These are phyloP conservation scores for Handroanthus guayacan DNA, from an alignment of 257 asterid species.

Conservation along the genomic window DNA sequence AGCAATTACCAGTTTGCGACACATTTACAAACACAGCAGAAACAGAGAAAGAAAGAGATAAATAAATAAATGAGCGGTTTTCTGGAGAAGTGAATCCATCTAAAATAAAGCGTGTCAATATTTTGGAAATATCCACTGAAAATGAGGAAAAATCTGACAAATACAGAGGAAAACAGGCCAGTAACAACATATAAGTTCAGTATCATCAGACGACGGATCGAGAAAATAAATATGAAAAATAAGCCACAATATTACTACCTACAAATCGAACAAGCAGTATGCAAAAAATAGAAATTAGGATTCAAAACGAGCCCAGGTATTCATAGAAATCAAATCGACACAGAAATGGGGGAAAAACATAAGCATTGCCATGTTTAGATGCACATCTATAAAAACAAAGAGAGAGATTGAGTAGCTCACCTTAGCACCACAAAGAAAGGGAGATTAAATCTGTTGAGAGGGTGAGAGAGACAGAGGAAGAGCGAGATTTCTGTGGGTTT, in stretches of 20 bases:
- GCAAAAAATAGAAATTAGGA: background rate
- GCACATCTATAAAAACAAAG: background rate
- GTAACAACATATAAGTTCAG: background rate
- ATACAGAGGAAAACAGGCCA: background rate
- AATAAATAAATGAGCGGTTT: background rate
- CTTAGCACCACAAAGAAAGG: conserved; percentile 20
- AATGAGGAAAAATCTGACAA: background rate
- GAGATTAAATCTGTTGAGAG: conserved; percentile 13
- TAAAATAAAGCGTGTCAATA: background rate
- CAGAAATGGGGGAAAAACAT: background rate
- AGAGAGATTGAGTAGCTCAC: background rate
- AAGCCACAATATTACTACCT: background rate
- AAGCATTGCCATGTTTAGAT: background rate
- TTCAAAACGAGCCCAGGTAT: conserved; percentile 2
- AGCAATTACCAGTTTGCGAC: background rate
- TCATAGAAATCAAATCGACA: background rate
- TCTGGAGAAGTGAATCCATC: background rate
- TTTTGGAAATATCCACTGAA: background rate
- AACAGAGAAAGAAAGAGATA: background rate
- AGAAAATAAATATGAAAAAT: background rate
- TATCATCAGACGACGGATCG: background rate
- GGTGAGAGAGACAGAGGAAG: background rate
- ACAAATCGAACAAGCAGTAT: conserved; percentile 1
- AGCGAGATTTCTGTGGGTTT: conserved; percentile 1
- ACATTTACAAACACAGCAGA: background rate